Evolutionary conservation across 169 alveolate species (phyloP).

Genomic region (Plasmodium knowlesi): DNA sequence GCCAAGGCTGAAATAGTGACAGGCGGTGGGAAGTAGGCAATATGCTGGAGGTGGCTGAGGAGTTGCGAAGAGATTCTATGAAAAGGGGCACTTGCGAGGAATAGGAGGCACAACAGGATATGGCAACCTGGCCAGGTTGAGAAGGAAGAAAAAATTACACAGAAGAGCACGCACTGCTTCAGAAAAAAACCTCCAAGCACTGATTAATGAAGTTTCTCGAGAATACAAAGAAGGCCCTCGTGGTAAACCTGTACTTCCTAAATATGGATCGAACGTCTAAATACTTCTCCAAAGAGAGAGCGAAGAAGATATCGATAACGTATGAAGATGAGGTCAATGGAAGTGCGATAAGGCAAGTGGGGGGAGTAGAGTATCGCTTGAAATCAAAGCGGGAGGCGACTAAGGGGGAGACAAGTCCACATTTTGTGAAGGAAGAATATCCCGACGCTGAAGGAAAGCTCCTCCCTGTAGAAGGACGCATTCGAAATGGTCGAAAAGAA

Average conservation of each 20-base stretch:
- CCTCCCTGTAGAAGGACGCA: not conserved
- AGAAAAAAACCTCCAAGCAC: not conserved
- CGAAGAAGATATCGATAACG: slow-evolving; percentile 25
- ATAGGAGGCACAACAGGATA: not conserved
- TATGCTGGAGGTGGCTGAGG: not conserved
- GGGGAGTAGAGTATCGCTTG: not conserved
- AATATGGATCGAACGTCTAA: slow-evolving; percentile 43
- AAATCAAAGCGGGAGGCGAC: not conserved
- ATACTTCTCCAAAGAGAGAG: slow-evolving; percentile 15
- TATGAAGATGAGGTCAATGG: slow-evolving; percentile 13
- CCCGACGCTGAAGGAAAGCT: not conserved
- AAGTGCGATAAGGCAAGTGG: not conserved
- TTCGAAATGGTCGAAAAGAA: not conserved
- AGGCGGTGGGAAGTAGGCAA: not conserved
- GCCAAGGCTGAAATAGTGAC: not conserved
- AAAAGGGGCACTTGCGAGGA: not conserved
- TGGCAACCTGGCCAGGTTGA: too few relatives aligned
- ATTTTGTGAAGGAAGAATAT: not conserved
- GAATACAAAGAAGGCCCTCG: slow-evolving; percentile 4
- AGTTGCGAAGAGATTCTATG: not conserved
- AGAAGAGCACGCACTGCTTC: not conserved
- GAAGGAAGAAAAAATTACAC: not conserved
- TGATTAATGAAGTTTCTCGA: slow-evolving; percentile 22
- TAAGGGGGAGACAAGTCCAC: not conserved
- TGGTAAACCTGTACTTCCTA: slow-evolving; percentile 24